Conservation (phyloP, 2,329 filamentous ascomycete species). For the Aspergillus flavus region DNA sequence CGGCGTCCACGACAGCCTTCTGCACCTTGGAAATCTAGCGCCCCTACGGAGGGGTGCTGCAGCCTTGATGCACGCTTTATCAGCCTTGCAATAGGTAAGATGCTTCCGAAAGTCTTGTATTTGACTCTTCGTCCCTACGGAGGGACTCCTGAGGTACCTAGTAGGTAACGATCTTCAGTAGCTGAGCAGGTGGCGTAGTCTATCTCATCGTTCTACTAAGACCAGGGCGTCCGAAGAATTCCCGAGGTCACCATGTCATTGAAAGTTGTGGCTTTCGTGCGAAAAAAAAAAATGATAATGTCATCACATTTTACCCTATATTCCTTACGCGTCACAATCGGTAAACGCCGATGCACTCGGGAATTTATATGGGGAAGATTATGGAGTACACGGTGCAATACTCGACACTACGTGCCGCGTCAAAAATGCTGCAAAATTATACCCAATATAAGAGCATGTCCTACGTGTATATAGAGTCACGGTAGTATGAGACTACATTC, state of each 20-base stretch:
- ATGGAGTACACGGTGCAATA: background rate
- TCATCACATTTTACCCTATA: background rate
- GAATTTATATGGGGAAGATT: background rate
- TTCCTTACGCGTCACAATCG: background rate
- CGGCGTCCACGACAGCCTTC: background rate
- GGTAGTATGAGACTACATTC: background rate
- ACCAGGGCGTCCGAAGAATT: background rate
- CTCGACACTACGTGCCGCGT: background rate
- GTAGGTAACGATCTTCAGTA: background rate
- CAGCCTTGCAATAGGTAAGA: background rate
- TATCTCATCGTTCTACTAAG: background rate
- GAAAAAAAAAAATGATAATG: background rate
- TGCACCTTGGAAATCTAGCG: background rate
- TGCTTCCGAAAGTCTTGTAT: background rate
- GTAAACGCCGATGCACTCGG: background rate
- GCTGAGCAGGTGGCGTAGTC: background rate
- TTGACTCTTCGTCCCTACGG: background rate
- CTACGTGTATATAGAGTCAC: background rate
- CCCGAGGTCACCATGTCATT: background rate
- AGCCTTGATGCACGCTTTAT: background rate
- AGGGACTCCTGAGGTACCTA: background rate
- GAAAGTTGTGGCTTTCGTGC: background rate
- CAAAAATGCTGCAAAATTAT: background rate
- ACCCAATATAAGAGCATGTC: background rate
- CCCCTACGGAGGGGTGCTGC: background rate